A percentile compares a stretch with the other conserved stretches of the same genome.
Conservation (phyloP, 2,329 filamentous ascomycete genomes). For the Aplosporella prunicola region DNA sequence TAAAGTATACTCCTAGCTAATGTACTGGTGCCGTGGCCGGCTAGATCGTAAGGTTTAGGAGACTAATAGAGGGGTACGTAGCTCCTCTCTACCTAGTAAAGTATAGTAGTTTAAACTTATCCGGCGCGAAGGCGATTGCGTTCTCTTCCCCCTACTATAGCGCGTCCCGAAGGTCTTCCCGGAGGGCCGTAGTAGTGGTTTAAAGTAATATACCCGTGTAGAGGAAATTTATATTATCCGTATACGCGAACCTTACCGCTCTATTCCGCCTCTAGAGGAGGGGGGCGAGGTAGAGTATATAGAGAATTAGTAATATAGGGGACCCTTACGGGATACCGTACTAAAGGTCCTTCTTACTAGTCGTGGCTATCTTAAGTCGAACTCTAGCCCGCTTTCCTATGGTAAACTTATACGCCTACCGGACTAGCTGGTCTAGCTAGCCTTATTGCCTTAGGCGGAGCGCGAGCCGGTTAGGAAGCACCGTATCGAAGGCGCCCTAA, state of each 20-base stretch:
- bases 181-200: not conserved
- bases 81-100: not conserved
- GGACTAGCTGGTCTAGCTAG: not conserved
- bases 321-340: not conserved
- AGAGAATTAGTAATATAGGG: not conserved
- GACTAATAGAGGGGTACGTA: not conserved
- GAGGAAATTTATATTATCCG: not conserved
- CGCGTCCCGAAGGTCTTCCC: not conserved
- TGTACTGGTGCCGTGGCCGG: not conserved
- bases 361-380: not conserved
- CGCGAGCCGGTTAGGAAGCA: not conserved
- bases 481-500: not conserved
- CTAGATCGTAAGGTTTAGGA: not conserved
- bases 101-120: not conserved
- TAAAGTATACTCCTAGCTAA: not conserved
- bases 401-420: not conserved
- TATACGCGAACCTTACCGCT: not conserved
- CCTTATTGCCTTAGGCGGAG: not conserved
- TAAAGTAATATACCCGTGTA: not conserved
- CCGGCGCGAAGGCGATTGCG: not conserved
- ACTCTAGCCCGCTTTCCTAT: not conserved
- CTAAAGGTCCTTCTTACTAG: not conserved
- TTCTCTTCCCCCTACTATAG: not conserved
- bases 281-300: conserved; percentile 1
- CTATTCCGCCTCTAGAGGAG: not conserved